Evolutionary conservation across 805 yeast species (phyloP), one percentile per base, ranked within the genome.

Genomic region (Candida alai): DNA sequence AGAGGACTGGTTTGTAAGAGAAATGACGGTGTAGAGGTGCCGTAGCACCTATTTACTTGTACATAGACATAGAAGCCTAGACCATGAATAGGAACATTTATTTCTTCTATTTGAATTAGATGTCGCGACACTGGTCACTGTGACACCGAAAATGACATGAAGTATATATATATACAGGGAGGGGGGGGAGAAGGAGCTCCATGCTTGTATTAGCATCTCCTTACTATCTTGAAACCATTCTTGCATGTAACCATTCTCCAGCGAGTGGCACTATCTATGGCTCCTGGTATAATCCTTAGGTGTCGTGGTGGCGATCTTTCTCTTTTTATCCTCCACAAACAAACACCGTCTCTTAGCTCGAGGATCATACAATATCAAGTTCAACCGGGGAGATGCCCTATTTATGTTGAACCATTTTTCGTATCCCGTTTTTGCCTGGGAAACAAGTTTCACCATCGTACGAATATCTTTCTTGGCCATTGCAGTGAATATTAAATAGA

Each of bases 391-490:
- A 3, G 94, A 78, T 35, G 84, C 78, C 66, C 96, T 80, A 32
- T 88, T 93, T 30, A 89, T 76, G 33, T 78, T 68, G 45, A 88
- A 76, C 56, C 88, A 81, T 54, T 94, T 78, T 55, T 78, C 78
- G 60, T 72, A 85, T 1, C 97, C 97, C 1, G 97, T 89, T 48
- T 82, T 76, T 12, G 97, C 97, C 2, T 93, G 73, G 2, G 97
- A 90, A 2, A 89, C 68, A 43, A 90, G 73, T 59, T 87, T 86
- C 38, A 90, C 82, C 53, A 89, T 79, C 4, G 95, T 83, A 47
- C 79, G 79, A 52, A 88, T 79, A 17, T 84, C 72, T 62, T 85
- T 85, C 58, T 83, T 54, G n/a, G 62, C 60, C 62, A 56, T 40
- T 28, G 41, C n/a, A n/a, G n/a, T n/a, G n/a, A n/a, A n/a, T n/a